Evolutionary conservation across 2,329 filamentous ascomycete genomes (phyloP).

Genomic region (Neocatenulostroma microsporum): DNA sequence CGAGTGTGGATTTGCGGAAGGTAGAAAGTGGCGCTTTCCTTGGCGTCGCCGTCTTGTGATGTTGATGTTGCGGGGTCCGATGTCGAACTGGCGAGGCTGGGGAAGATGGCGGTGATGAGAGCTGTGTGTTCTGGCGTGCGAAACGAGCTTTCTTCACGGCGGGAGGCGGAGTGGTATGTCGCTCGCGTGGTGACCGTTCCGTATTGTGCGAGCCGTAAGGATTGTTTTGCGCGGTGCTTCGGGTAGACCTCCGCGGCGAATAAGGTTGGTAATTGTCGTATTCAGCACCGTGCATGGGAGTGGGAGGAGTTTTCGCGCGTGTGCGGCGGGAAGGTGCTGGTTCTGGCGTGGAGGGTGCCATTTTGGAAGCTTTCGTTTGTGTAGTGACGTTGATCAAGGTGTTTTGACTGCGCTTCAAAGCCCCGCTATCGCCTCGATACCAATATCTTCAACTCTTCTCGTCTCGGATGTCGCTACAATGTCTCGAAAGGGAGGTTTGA

Average conservation of each 20-base stretch:
- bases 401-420: too few species aligned
- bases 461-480: too few species aligned
- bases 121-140: conserved; percentile 34
- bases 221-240: conserved; percentile 32
- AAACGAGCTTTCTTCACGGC: conserved; percentile 35
- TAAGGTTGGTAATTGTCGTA: conserved; percentile 66
- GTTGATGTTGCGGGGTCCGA: conserved; percentile 2
- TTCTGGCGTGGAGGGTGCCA: conserved; percentile 11
- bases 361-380: conserved; percentile 1
- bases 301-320: conserved; percentile 56
- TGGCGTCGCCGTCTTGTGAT: conserved; percentile 13
- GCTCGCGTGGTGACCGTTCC: conserved; percentile 16
- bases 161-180: conserved; percentile 19
- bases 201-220: conserved; percentile 36
- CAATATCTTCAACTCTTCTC: too few species aligned
- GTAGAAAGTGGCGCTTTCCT: conserved; percentile 10
- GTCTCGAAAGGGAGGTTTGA: too few species aligned
- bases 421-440: too few species aligned
- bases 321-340: conserved; percentile 51
- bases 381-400: conserved; percentile 8
- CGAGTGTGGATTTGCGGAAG: conserved; percentile 2
- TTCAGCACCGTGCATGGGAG: conserved; percentile 57
- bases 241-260: conserved; percentile 34
- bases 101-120: conserved; percentile 37
- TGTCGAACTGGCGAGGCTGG: conserved; percentile 26